Conservation (phyloP, 2,329 filamentous ascomycete species). For the Beauveria caledonica region DNA sequence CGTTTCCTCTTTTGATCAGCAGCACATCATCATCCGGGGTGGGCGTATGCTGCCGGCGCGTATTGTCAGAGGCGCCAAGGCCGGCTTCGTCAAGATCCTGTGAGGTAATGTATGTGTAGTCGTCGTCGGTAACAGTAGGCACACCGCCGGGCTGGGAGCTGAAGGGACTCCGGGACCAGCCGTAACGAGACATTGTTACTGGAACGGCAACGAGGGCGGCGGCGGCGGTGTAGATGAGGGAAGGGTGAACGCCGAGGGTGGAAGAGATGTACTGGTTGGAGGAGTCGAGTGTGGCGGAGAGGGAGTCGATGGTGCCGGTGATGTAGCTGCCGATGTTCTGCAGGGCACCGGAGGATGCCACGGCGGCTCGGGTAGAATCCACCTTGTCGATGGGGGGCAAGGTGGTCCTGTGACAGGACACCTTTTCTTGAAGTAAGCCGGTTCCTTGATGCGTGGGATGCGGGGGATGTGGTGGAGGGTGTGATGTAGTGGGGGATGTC, state of each 20-base stretch:
- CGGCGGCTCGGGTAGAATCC: slow-evolving; percentile 49
- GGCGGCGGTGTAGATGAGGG: slow-evolving; percentile 41
- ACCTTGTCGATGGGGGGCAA: slow-evolving; percentile 42
- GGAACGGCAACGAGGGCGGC: slow-evolving; percentile 38
- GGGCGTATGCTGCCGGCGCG: slow-evolving; percentile 31
- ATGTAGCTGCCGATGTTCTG: slow-evolving; percentile 53
- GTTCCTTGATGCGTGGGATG: background rate
- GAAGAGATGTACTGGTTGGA: slow-evolving; percentile 45
- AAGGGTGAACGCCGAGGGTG: slow-evolving; percentile 41
- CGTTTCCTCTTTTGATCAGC: slow-evolving; percentile 58
- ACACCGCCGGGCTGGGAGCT: slow-evolving; percentile 38
- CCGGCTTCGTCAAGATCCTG: slow-evolving; percentile 53
- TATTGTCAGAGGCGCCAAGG: slow-evolving; percentile 20
- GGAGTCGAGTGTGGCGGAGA: slow-evolving; percentile 39
- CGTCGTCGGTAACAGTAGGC: slow-evolving; percentile 62
- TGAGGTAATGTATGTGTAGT: slow-evolving; percentile 77
- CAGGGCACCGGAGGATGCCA: slow-evolving; percentile 57
- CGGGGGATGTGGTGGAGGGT: background rate
- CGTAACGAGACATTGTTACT: slow-evolving; percentile 48
- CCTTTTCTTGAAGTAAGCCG: slow-evolving; percentile 4
- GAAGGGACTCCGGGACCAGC: slow-evolving; percentile 48
- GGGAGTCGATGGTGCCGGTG: slow-evolving; percentile 40
- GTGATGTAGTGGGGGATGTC: background rate
- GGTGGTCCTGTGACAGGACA: slow-evolving; percentile 15
- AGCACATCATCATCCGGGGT: slow-evolving; percentile 59